Evolutionary conservation across 1,284 basidiomycete genomes (phyloP).

Genomic region (Fomitopsis palustris): DNA sequence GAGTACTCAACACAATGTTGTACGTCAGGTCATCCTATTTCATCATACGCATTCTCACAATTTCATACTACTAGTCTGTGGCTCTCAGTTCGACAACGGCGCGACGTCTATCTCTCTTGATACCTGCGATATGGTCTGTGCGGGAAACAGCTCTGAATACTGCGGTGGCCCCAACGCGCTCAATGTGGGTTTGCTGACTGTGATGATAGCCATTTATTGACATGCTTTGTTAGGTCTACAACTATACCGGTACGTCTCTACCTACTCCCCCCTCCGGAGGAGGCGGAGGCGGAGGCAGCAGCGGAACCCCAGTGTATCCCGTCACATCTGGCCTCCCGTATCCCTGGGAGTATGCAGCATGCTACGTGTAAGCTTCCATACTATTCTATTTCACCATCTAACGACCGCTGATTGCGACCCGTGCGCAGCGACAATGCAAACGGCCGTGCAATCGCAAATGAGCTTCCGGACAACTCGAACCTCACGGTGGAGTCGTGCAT

Average conservation of each 20-base stretch:
- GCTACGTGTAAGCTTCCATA: slow-evolving; percentile 48
- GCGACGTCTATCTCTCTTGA: slow-evolving; percentile 41
- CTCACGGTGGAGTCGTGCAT: slow-evolving; percentile 40
- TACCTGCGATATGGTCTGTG: slow-evolving; percentile 64
- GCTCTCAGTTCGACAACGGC: slow-evolving; percentile 39
- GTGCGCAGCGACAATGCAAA: slow-evolving; percentile 33
- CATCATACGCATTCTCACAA: not conserved
- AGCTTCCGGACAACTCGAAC: slow-evolving; percentile 30
- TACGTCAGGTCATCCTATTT: slow-evolving; percentile 28
- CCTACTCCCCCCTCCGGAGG: slow-evolving; percentile 43
- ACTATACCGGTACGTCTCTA: slow-evolving; percentile 57
- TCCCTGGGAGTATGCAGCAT: slow-evolving; percentile 47
- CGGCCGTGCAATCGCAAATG: slow-evolving; percentile 33
- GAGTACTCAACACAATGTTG: slow-evolving; percentile 48
- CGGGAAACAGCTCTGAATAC: slow-evolving; percentile 54
- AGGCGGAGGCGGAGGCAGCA: slow-evolving; percentile 39
- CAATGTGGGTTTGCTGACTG: slow-evolving; percentile 19
- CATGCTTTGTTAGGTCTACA: slow-evolving; percentile 42
- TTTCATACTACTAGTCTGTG: slow-evolving; percentile 44
- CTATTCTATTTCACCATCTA: not conserved
- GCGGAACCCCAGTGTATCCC: slow-evolving; percentile 37
- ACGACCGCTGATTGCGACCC: not conserved
- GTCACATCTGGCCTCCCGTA: slow-evolving; percentile 47
- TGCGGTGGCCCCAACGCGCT: slow-evolving; percentile 60
- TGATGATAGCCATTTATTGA: not conserved